Base-by-base conservation (phyloP, 805 yeast species). In the Metschnikowia noctiluminum region DNA sequence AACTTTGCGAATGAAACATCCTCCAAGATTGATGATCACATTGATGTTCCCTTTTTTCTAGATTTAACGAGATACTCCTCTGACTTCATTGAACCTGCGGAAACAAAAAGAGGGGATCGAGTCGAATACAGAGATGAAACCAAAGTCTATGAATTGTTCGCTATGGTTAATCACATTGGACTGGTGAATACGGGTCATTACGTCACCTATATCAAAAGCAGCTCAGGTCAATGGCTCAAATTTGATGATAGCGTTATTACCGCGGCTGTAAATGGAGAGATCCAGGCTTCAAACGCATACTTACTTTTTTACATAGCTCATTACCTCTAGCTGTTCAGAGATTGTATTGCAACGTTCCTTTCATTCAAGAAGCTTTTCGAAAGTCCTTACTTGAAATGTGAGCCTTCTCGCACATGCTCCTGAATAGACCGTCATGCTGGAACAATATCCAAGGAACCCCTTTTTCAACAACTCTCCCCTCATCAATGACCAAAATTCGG, bases 131-230 rank as follows among this genome's bases (percentile, higher is more conserved):
- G 68, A 15, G 68, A 61, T 31, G 58, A 56, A 10, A 57, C 75
- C 30, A 67, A 74, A 45, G 66, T 81, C 1, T 92, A 87, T 66
- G 97, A 92, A 66, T 74, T 94, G 38, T 89, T 84, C 66, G 96
- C 92, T 1, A 80, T 91, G 31, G 85, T 94, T 9, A 82, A 89
- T 58, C 99, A 94, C 65, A 83, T 82, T 32, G 99, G 99, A 1
- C 84, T 92, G 15, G 94, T 92, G 7, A 89, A 89, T 63, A 94
- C 97, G 1, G 99, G 99, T 10, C 99, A 94, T 65, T 94, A 94
- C 64, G 78, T 91, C 12, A 85, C 94, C 14, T 76, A 84, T 59
- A 79, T 88, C 52, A 92, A 91, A 62, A 79, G 75, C 46, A 71
- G 79, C n/a, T 78, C 80, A 38, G 87, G 89, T 2, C 76, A 79